phyloP scores from a whole-genome alignment of 192 early-diverging fungal genomes.

The Podila clonocystis region DNA sequence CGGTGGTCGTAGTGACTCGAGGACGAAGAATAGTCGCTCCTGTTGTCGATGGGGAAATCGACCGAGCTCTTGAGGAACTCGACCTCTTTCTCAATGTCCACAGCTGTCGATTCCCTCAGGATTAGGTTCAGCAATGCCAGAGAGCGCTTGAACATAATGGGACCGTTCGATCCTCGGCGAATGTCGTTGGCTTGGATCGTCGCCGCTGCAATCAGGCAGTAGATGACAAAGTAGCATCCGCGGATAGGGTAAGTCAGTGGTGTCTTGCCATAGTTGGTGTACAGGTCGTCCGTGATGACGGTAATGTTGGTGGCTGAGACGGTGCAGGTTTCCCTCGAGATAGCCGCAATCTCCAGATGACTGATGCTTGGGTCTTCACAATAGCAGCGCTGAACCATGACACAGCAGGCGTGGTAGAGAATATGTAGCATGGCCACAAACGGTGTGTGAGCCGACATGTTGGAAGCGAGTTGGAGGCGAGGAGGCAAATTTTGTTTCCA shows the following conservation, averaged over 20 bases:
- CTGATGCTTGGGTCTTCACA: conserved; percentile 45
- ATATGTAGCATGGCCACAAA: conserved; percentile 66
- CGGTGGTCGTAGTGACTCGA: conserved; percentile 27
- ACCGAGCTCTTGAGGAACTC: conserved; percentile 34
- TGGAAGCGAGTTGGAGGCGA: conserved; percentile 41
- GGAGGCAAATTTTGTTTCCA: conserved; percentile 51
- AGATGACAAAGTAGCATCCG: conserved; percentile 63
- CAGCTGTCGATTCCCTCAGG: conserved; percentile 29
- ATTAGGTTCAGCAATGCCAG: conserved; percentile 28
- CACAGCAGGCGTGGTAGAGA: conserved; percentile 59
- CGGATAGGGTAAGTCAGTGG: conserved; percentile 60
- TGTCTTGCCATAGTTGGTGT: conserved; percentile 49
- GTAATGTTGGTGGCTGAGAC: conserved; percentile 64
- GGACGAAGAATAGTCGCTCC: neutral
- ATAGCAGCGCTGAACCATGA: conserved; percentile 65
- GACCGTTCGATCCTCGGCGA: conserved; percentile 29
- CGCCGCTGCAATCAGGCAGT: conserved; percentile 59
- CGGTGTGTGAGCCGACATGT: conserved; percentile 34
- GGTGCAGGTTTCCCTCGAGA: conserved; percentile 53
- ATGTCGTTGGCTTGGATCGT: conserved; percentile 58
- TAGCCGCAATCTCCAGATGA: conserved; percentile 51
- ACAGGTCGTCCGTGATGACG: conserved; percentile 54
- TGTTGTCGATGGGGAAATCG: conserved; percentile 12
- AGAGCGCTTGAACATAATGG: conserved; percentile 43
- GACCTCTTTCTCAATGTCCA: conserved; percentile 39